Evolutionary conservation across 148 eudicot species (phyloP).

Genomic region (Selenicereus undatus): DNA sequence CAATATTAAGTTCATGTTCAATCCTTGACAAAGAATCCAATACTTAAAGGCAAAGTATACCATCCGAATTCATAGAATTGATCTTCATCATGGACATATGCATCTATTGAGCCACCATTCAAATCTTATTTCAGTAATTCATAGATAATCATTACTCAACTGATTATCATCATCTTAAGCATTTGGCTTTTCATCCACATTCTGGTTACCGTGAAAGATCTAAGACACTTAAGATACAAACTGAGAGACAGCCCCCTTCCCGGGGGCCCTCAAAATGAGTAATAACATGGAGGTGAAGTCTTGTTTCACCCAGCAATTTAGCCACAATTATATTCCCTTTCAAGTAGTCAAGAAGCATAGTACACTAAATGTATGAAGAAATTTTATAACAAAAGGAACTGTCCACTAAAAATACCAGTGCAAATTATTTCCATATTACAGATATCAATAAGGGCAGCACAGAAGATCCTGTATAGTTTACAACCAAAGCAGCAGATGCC

Average conservation of each 20-base stretch:
- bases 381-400: background rate
- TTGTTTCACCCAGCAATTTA: background rate
- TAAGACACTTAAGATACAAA: background rate
- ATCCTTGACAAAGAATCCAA: background rate
- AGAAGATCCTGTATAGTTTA: slow-evolving; percentile 7
- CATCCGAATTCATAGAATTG: background rate
- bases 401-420: background rate
- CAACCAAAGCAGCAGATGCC: slow-evolving; percentile 25
- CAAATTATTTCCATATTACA: slow-evolving; percentile 26
- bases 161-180: background rate
- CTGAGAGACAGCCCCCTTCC: slow-evolving; percentile 9
- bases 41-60: background rate
- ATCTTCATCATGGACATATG: background rate
- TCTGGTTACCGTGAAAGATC: background rate
- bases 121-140: too few relatives aligned
- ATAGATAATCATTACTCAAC: background rate
- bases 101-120: background rate
- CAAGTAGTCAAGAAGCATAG: background rate
- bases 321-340: background rate
- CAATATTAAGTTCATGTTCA: slow-evolving; percentile 8
- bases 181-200: background rate
- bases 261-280: background rate
- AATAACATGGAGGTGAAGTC: background rate
- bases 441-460: slow-evolving; percentile 26
- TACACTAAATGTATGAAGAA: background rate